Evolutionary conservation across 495 filamentous ascomycete genomes (phyloP), one percentile per base, ranked within the genome.

Genomic region (Penicillium longicatenatum): DNA sequence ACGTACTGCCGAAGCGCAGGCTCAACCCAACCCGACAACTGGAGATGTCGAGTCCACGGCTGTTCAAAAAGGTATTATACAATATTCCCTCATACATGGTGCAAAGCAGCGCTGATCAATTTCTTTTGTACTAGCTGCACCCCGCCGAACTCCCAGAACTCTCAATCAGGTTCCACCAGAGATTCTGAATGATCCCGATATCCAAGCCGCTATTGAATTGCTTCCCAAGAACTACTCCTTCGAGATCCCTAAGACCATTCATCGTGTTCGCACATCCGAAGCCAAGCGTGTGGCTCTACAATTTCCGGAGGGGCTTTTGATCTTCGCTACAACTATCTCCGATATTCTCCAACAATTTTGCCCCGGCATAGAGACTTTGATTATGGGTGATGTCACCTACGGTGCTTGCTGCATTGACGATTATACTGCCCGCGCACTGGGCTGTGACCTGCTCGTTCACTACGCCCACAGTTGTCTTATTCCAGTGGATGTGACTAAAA

Each of bases 311-410:
- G 94, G 94, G 8, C 84, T 99, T 0, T 85, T 98, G 26, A 81
- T 99, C 22, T 99, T 98, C 70, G 95, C 94, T 26, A 97, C 94
- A 45, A 98, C 94, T 17, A 96, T 99, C 54, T 95, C 95, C 4
- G 94, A 99, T 73, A 99, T 98, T 73, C 78, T 99, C 33, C 92
- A 90, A 11, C 86, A 89, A 60, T 99, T 99, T 78, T 99, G 94
- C 71, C 86, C 92, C 0, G 92, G 90, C 4, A 87, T 86, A 41
- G 88, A 93, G 65, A 97, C 95, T 0, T 77, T 97, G 16, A 98
- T 99, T 70, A 98, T 99, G 94, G 94, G 95, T 50, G 94, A 99
- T 63, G 94, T 99, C 24, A 99, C 94, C 0, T 99, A 99, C 75
- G 94, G 94, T 46, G 94, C 94, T 3, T 99, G 94, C 78, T 99